phyloP scores from a whole-genome alignment of 352 stramenopile genomes.

The Phytophthora crassamura region DNA sequence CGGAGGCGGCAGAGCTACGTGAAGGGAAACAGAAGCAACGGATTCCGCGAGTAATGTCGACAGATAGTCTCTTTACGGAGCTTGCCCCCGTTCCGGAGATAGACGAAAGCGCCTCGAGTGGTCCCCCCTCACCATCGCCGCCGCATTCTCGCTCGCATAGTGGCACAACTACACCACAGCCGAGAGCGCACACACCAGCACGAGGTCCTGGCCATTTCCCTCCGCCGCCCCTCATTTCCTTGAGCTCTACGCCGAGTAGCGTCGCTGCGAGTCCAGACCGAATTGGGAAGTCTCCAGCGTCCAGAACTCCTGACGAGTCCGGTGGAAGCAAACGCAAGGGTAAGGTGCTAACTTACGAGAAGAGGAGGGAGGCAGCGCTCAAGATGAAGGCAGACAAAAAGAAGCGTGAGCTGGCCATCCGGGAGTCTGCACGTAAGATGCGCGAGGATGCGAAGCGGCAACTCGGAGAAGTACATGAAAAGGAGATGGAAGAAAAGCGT shows the following conservation, averaged over 20 bases:
- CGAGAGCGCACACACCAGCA: slow-evolving; percentile 15
- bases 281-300: slow-evolving; percentile 24
- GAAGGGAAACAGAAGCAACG: slow-evolving; percentile 39
- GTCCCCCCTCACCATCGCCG: slow-evolving; percentile 33
- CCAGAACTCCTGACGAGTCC: slow-evolving; percentile 30
- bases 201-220: slow-evolving; percentile 21
- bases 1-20: slow-evolving; percentile 17
- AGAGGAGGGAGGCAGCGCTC: slow-evolving; percentile 59
- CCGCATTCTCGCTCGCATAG: slow-evolving; percentile 33
- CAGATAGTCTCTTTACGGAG: slow-evolving; percentile 52
- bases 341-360: slow-evolving; percentile 57
- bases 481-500: slow-evolving; percentile 72
- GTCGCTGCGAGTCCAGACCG: slow-evolving; percentile 30
- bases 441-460: slow-evolving; percentile 68
- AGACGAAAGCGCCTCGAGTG: slow-evolving; percentile 52
- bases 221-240: slow-evolving; percentile 32
- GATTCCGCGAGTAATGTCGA: slow-evolving; percentile 17
- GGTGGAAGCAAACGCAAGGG: slow-evolving; percentile 23
- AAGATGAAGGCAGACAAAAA: slow-evolving; percentile 81
- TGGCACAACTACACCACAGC: slow-evolving; percentile 31
- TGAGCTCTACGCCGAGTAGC: slow-evolving; percentile 35
- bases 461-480: slow-evolving; percentile 68
- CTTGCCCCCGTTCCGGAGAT: slow-evolving; percentile 55
- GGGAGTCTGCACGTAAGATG: slow-evolving; percentile 69
- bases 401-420: slow-evolving; percentile 62